These are phyloP conservation scores for Teunomyces lycoperdinae DNA, from an alignment of 805 yeast species.

Conservation along the genomic window DNA sequence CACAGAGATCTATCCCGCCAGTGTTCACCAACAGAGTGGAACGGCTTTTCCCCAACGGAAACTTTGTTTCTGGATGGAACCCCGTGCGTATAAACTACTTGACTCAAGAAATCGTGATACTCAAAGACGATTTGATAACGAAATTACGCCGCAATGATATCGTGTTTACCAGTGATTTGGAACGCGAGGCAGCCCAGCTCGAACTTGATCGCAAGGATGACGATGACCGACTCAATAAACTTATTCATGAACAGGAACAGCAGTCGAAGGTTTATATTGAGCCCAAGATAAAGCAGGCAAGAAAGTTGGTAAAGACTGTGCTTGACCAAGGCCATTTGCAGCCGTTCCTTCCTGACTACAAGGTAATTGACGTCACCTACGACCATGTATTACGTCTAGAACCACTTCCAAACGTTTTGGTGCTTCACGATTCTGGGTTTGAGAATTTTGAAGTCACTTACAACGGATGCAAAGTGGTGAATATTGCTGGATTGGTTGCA, in stretches of 20 bases:
- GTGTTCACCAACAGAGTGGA: conserved; percentile 68
- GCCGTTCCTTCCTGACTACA: conserved; percentile 62
- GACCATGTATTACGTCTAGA: conserved; percentile 68
- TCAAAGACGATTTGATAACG: conserved; percentile 69
- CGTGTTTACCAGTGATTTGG: conserved; percentile 43
- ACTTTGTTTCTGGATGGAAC: conserved; percentile 51
- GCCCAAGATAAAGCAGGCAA: conserved; percentile 53
- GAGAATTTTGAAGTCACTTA: conserved; percentile 73
- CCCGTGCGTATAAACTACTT: conserved; percentile 77
- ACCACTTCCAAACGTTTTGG: conserved; percentile 68
- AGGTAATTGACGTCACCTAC: conserved; percentile 67
- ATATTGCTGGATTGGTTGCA: conserved; percentile 42
- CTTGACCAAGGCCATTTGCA: conserved; percentile 86
- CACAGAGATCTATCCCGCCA: conserved; percentile 68
- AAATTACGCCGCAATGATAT: conserved; percentile 72
- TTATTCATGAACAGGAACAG: conserved; percentile 12
- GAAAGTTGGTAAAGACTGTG: conserved; percentile 73
- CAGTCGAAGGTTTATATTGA: conserved; percentile 28
- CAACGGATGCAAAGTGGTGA: conserved; percentile 77
- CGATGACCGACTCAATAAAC: conserved; percentile 20
- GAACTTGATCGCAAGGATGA: conserved; percentile 12
- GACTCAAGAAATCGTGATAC: conserved; percentile 76
- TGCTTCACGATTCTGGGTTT: conserved; percentile 69
- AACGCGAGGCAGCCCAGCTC: conserved; percentile 24
- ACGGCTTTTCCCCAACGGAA: conserved; percentile 45